Percentiles rank a stretch among this genome's conserved stretches.
phyloP scores from a whole-genome alignment of 805 yeast genomes.

The Candida xyloterini region DNA sequence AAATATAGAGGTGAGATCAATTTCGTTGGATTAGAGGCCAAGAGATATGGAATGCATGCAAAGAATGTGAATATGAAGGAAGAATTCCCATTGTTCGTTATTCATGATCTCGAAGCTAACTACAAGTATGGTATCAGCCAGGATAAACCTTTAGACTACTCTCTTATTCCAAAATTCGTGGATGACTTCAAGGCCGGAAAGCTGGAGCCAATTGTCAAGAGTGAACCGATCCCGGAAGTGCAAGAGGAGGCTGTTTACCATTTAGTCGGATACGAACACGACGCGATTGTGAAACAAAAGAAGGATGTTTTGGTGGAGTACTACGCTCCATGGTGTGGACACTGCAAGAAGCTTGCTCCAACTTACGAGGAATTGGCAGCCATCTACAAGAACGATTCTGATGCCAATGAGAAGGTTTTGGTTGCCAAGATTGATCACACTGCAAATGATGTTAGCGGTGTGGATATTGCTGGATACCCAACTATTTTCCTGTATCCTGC shows the following conservation, averaged over 20 bases:
- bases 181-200: conserved; percentile 61
- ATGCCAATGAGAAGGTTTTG: conserved; percentile 51
- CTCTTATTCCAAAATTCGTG: conserved; percentile 60
- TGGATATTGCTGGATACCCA: conserved; percentile 86
- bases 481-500: conserved; percentile 91
- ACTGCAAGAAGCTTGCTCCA: conserved; percentile 90
- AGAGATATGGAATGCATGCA: conserved; percentile 80
- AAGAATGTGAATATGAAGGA: conserved; percentile 78
- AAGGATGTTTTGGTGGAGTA: conserved; percentile 85
- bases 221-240: conserved; percentile 79
- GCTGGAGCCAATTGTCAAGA: conserved; percentile 70
- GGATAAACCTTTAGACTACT: conserved; percentile 45
- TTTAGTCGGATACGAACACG: conserved; percentile 83
- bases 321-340: conserved; percentile 98
- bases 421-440: conserved; percentile 91
- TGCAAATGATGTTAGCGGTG: conserved; percentile 73
- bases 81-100: conserved; percentile 85
- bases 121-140: conserved; percentile 79
- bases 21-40: conserved; percentile 87
- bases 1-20: conserved; percentile 74
- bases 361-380: conserved; percentile 83
- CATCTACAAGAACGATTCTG: conserved; percentile 51
- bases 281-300: conserved; percentile 55
- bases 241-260: conserved; percentile 69
- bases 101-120: conserved; percentile 69